Evolutionary conservation across 2,329 filamentous ascomycete genomes (phyloP), one percentile per base, ranked within the genome.

Genomic region (Hirsutella rhossiliensis): DNA sequence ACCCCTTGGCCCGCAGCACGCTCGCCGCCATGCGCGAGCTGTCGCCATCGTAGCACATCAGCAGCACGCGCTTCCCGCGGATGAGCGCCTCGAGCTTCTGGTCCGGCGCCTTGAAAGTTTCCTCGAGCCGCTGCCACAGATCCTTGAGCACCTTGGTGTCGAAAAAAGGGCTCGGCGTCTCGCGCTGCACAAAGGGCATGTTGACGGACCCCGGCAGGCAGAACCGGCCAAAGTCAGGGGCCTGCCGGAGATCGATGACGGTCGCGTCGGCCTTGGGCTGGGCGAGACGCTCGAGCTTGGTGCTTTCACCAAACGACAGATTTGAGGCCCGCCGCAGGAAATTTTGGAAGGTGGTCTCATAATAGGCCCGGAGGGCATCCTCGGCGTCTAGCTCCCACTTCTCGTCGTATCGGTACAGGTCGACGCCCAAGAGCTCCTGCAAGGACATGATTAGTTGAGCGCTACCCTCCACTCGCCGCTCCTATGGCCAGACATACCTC

Each of bases 31-130:
- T 65, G 1, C 75, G 63, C 5, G 73, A 64, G 28, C 67, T 71
- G 45, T 78, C 72, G 3, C 75, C 75, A 40, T 73, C 61, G 42
- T 76, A 76, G 52, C 73, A 77, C 11, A 73, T 53, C 11, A 76
- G 50, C 11, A 77, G 51, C 12, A 72, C 53, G 6, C 62, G 61
- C 44, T 61, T 63, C 4, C 50, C 57, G 7, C 47, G 38, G 2
- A 67, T 45, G 11, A 55, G 45, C 2, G 44, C 31, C 19, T 49
- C 18, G 0, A 61, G 12, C 1, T 55, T 50, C 12, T 47, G 38
- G 11, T 47, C 41, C 0, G 56, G 51, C 2, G 56, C 42, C 7
- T 52, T 56, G 54, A 76, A 73, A 1, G 62, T 53, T 3, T 54
- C 50, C 30, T 75, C 69, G 3, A 78, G 52, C 32, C 64, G 63